These are phyloP conservation scores for Magnolia changhungtana DNA, from an alignment of 164 flowering plant genomes.

Conservation along the genomic window DNA sequence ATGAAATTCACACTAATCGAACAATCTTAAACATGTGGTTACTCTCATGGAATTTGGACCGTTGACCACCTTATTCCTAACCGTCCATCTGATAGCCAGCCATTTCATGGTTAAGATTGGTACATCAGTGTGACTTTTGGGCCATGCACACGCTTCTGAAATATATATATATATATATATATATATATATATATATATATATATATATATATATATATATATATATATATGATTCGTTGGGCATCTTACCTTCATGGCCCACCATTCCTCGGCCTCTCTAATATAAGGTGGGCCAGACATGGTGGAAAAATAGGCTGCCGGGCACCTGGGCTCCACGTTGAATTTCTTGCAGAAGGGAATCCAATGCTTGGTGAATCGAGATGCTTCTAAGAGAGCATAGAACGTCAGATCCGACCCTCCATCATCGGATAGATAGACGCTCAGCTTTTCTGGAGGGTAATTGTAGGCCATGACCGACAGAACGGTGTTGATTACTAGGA, in stretches of 20 bases:
- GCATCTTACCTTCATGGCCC: neutral
- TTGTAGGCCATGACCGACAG: slow-evolving; percentile 41
- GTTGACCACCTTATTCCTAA: too few species aligned
- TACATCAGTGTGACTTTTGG: too few species aligned
- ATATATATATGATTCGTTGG: neutral
- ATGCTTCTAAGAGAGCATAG: slow-evolving; percentile 43
- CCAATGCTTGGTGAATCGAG: slow-evolving; percentile 36
- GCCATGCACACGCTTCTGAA: too few species aligned
- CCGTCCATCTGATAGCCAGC: too few species aligned
- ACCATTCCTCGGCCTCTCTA: neutral
- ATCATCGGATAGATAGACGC: slow-evolving; percentile 45
- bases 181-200: too few species aligned
- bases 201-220: too few species aligned
- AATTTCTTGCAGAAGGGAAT: slow-evolving; percentile 45
- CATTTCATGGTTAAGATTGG: too few species aligned
- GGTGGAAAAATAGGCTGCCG: slow-evolving; percentile 31
- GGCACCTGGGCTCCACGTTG: slow-evolving; percentile 33
- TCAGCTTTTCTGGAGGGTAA: slow-evolving; percentile 37
- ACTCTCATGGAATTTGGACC: too few species aligned
- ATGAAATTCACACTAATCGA: too few species aligned
- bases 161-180: too few species aligned
- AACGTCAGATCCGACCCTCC: slow-evolving; percentile 43
- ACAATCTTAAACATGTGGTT: too few species aligned
- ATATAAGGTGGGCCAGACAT: neutral
- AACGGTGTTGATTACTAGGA: slow-evolving; percentile 34